phyloP scores from a whole-genome alignment of 2,329 filamentous ascomycete species.

The Lasiodiplodia sp. region DNA sequence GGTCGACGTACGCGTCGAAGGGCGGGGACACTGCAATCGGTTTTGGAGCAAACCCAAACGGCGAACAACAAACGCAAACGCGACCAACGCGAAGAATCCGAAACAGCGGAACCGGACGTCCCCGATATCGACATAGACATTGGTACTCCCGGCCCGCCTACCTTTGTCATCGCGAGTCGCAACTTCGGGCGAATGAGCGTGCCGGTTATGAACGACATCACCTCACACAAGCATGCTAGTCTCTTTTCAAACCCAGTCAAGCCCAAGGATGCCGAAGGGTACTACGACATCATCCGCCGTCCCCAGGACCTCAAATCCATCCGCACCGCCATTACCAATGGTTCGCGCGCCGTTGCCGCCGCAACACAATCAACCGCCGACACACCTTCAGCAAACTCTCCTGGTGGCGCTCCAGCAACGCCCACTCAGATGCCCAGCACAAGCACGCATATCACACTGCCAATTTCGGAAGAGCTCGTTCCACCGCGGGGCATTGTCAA shows the following conservation, averaged over 20 bases:
- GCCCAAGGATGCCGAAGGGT: slow-evolving; percentile 59
- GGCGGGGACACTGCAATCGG: slow-evolving; percentile 34
- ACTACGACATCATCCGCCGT: slow-evolving; percentile 59
- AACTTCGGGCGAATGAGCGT: slow-evolving; percentile 58
- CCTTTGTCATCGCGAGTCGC: slow-evolving; percentile 52
- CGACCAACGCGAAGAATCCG: slow-evolving; percentile 40
- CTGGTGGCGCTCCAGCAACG: slow-evolving; percentile 47
- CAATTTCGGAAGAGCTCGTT: slow-evolving; percentile 76
- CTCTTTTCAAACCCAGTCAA: slow-evolving; percentile 59
- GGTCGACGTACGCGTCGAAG: slow-evolving; percentile 37
- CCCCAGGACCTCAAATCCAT: slow-evolving; percentile 61
- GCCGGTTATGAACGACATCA: slow-evolving; percentile 60
- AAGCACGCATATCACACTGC: slow-evolving; percentile 51
- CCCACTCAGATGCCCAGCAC: slow-evolving; percentile 39
- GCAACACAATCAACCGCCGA: slow-evolving; percentile 62
- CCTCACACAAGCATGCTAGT: slow-evolving; percentile 59
- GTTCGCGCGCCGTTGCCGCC: slow-evolving; percentile 65
- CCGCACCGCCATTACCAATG: slow-evolving; percentile 56
- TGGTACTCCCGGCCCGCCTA: slow-evolving; percentile 38
- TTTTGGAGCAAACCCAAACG: slow-evolving; percentile 36
- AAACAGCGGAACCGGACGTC: slow-evolving; percentile 40
- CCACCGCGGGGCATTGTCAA: slow-evolving; percentile 93
- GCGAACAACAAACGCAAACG: slow-evolving; percentile 51
- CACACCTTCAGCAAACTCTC: slow-evolving; percentile 66
- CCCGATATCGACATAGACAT: slow-evolving; percentile 32